Evolutionary conservation across 2,329 filamentous ascomycete species (phyloP).

Genomic region (Hypoxylon sp.): DNA sequence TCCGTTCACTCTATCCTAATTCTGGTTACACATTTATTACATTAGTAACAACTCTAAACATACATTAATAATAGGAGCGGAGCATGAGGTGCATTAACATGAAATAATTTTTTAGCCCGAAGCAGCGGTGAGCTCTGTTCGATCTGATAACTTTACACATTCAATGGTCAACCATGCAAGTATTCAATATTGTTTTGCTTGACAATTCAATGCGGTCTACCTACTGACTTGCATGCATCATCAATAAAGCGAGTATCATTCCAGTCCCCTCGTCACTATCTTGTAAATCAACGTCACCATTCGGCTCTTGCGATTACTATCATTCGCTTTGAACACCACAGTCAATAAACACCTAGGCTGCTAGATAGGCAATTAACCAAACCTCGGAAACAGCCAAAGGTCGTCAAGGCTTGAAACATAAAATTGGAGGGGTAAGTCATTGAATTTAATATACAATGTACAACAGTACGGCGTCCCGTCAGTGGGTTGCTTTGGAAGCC

Average conservation of each 20-base stretch:
- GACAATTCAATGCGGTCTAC: no score
- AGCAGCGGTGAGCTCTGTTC: constrained; percentile 31
- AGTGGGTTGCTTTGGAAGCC: constrained; percentile 15
- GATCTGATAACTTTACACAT: no score
- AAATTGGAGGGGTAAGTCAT: constrained; percentile 34
- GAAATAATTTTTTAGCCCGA: constrained; percentile 17
- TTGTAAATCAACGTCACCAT: constrained; percentile 13
- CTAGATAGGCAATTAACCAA: constrained; percentile 5
- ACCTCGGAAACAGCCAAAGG: constrained; percentile 21
- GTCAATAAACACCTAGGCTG: no score
- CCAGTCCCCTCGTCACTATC: neutral
- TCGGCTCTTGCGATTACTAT: neutral
- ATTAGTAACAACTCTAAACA: constrained; percentile 4
- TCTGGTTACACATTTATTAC: no score
- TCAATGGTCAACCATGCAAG: no score
- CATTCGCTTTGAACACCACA: no score
- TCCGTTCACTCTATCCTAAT: no score
- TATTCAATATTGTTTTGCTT: constrained; percentile 1
- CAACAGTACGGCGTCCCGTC: no score
- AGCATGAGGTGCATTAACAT: constrained; percentile 12
- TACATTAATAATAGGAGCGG: constrained; percentile 6
- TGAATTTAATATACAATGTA: no score
- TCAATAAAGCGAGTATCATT: no score
- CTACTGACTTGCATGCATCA: neutral
- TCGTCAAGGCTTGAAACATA: constrained; percentile 11